phyloP scores from a whole-genome alignment of 352 stramenopile species.

The Phytophthora colocasiae region DNA sequence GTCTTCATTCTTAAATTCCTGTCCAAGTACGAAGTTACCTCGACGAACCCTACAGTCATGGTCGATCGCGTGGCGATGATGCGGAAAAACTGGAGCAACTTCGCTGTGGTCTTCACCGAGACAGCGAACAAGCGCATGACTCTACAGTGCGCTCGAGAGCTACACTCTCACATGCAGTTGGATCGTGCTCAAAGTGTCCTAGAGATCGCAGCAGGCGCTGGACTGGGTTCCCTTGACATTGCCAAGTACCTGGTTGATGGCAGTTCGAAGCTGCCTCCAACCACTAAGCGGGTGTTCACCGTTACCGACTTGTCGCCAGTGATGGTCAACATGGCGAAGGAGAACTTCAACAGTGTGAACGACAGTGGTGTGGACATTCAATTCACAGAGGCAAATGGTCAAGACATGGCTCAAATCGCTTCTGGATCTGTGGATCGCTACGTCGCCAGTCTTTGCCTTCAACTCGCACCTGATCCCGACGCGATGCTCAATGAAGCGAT shows the following conservation, averaged over 20 bases:
- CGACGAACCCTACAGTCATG: background rate
- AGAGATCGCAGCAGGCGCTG: constrained; percentile 52
- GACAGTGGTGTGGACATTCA: constrained; percentile 18
- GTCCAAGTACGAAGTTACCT: background rate
- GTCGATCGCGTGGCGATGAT: constrained; percentile 17
- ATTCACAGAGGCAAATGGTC: constrained; percentile 41
- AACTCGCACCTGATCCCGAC: constrained; percentile 52
- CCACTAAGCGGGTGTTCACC: constrained; percentile 30
- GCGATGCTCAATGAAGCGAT: constrained; percentile 49
- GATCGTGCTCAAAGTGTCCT: constrained; percentile 42
- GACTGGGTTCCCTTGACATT: constrained; percentile 48
- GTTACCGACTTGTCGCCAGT: constrained; percentile 50
- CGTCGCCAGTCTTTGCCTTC: constrained; percentile 51
- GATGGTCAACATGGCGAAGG: constrained; percentile 44
- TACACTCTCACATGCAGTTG: constrained; percentile 60
- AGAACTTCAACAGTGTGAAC: constrained; percentile 27
- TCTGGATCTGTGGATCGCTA: constrained; percentile 50
- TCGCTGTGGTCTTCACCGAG: constrained; percentile 46
- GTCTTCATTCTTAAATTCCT: background rate
- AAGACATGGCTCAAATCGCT: constrained; percentile 38
- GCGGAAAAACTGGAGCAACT: constrained; percentile 42
- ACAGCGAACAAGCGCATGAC: constrained; percentile 56
- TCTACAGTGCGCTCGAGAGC: constrained; percentile 45
- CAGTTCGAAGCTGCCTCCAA: constrained; percentile 4
- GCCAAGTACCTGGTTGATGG: constrained; percentile 24